Conservation (phyloP, 805 yeast species). For the Saitoella complicata region DNA sequence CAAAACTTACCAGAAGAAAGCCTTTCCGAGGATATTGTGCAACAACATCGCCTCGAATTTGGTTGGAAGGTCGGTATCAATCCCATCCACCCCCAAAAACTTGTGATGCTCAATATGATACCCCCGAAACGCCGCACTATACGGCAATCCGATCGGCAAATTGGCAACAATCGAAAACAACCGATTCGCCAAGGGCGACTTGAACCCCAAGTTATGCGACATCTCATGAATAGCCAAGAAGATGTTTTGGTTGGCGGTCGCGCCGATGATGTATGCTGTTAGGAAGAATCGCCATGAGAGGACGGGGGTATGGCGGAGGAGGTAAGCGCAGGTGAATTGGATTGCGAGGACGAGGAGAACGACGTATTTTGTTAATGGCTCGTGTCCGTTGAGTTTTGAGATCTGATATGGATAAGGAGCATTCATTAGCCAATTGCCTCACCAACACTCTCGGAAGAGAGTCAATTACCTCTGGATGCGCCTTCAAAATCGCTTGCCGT, state of each 20-base stretch:
- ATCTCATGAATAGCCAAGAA: conserved; percentile 82
- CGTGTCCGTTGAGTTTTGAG: conserved; percentile 66
- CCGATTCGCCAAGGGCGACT: conserved; percentile 59
- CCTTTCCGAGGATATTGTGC: conserved; percentile 68
- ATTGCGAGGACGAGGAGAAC: conserved; percentile 45
- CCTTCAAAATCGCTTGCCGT: conserved; percentile 54
- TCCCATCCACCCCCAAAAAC: conserved; percentile 66
- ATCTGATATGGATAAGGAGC: conserved; percentile 17
- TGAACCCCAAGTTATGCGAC: conserved; percentile 71
- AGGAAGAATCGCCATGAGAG: conserved; percentile 38
- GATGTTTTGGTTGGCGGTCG: conserved; percentile 68
- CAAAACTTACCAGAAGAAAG: conserved; percentile 61
- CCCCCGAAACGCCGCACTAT: conserved; percentile 75
- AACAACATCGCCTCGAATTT: conserved; percentile 54
- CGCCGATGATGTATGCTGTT: conserved; percentile 67
- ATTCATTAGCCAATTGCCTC: not conserved
- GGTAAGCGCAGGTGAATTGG: conserved; percentile 53
- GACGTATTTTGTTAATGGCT: conserved; percentile 70
- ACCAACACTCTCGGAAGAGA: not conserved
- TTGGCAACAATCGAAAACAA: conserved; percentile 63
- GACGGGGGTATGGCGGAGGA: conserved; percentile 39
- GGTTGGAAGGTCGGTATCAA: conserved; percentile 84
- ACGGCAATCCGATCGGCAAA: conserved; percentile 79
- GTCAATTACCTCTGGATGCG: conserved; percentile 45
- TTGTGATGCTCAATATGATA: conserved; percentile 87